phyloP scores from a whole-genome alignment of 352 stramenopile species.

The Phytophthora aleatoria region DNA sequence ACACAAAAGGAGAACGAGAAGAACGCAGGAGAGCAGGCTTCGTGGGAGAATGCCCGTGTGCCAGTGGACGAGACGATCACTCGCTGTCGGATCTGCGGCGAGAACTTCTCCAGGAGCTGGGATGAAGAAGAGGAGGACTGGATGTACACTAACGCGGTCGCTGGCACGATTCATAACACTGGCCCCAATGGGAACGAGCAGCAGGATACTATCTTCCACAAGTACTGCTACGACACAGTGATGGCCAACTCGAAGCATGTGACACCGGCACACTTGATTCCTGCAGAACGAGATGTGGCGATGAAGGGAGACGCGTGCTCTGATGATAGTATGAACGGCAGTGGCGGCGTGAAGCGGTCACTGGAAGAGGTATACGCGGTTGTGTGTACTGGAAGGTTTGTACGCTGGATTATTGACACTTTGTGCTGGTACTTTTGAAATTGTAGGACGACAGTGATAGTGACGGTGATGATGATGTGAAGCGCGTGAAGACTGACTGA shows the following conservation, averaged over 20 bases:
- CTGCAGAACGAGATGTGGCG: constrained; percentile 41
- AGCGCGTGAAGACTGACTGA: constrained; percentile 67
- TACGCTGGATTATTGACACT: constrained; percentile 4
- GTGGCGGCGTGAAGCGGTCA: constrained; percentile 50
- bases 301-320: constrained; percentile 8
- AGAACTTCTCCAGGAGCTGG: constrained; percentile 84
- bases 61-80: constrained; percentile 81
- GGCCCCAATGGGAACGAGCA: constrained; percentile 33
- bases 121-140: constrained; percentile 90
- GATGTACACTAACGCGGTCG: constrained; percentile 90
- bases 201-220: constrained; percentile 88
- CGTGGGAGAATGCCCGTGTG: constrained; percentile 73
- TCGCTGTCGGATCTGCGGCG: constrained; percentile 84
- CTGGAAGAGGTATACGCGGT: constrained; percentile 43
- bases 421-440: constrained; percentile 14
- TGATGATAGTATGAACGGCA: constrained; percentile 32
- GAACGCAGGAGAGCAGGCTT: constrained; percentile 50
- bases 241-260: constrained; percentile 85
- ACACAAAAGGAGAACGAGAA: constrained; percentile 60
- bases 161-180: constrained; percentile 73
- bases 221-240: constrained; percentile 89
- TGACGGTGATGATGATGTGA: constrained; percentile 71
- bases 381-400: constrained; percentile 20
- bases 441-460: constrained; percentile 65
- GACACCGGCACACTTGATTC: constrained; percentile 75